A percentile compares a stretch with the other conserved stretches of the same genome.
Conservation (phyloP, 225 moss, liverwort and hornwort genomes). For the Antitrichia curtipendula region DNA sequence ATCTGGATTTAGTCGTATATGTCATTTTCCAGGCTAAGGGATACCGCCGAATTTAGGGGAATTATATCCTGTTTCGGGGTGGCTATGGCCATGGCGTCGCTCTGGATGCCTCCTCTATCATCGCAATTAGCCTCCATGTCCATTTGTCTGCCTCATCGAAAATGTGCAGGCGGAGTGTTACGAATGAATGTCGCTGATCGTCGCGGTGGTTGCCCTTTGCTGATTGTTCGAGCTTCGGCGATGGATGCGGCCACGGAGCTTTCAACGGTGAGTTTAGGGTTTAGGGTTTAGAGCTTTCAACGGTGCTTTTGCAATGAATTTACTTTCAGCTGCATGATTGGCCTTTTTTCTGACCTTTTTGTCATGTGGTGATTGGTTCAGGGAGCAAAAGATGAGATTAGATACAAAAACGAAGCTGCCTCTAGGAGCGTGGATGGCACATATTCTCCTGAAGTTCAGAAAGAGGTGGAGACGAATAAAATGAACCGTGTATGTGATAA, state of each 20-base stretch:
- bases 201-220: not conserved
- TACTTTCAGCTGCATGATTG: not conserved
- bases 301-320: not conserved
- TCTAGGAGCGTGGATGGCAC: not conserved
- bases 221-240: not conserved
- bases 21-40: not conserved
- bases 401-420: not conserved
- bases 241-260: slow-evolving; percentile 1
- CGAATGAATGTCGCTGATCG: not conserved
- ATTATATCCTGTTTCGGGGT: not conserved
- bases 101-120: not conserved
- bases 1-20: not conserved
- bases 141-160: not conserved
- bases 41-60: not conserved
- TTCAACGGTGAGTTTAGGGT: not conserved
- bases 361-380: slow-evolving; percentile 3
- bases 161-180: not conserved
- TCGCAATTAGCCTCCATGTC: not conserved
- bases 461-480: not conserved
- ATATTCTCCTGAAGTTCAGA: not conserved
- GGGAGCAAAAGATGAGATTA: not conserved
- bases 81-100: slow-evolving; percentile 2
- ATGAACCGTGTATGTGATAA: slow-evolving; percentile 32
- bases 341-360: not conserved
- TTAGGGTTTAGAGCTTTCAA: not conserved